These are phyloP conservation scores for Colletotrichum spinosum DNA, from an alignment of 2,329 filamentous ascomycete genomes.

Conservation along the genomic window DNA sequence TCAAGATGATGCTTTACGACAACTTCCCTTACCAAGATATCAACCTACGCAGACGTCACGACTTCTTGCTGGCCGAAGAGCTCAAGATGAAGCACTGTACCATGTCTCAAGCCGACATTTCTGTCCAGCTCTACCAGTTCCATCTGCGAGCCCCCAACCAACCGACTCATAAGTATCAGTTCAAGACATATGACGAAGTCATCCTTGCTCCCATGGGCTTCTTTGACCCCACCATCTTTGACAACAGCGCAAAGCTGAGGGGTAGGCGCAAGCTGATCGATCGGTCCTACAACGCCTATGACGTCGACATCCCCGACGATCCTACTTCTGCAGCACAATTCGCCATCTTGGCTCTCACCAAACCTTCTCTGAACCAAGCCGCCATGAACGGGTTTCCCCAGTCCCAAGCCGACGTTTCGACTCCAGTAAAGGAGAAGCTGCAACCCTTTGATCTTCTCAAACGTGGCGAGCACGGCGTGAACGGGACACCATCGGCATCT, in stretches of 20 bases:
- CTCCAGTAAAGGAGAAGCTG: constrained; percentile 71
- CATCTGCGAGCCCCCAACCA: constrained; percentile 89
- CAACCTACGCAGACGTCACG: constrained; percentile 89
- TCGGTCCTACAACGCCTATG: constrained; percentile 93
- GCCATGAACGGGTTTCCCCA: constrained; percentile 56
- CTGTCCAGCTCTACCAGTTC: constrained; percentile 89
- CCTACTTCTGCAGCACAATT: constrained; percentile 87
- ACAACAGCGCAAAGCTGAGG: constrained; percentile 81
- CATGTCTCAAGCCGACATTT: constrained; percentile 89
- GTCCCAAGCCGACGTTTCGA: constrained; percentile 63
- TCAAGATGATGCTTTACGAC: constrained; percentile 98
- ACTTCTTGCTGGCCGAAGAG: constrained; percentile 94
- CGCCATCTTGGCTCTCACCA: constrained; percentile 69
- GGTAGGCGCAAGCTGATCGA: constrained; percentile 85
- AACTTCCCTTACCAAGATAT: constrained; percentile 96
- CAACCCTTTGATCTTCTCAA: constrained; percentile 78
- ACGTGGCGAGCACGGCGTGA: constrained; percentile 74
- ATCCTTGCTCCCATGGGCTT: constrained; percentile 96
- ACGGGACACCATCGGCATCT: constrained; percentile 85
- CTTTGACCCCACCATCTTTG: constrained; percentile 89
- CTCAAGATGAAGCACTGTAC: constrained; percentile 94
- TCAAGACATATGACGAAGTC: constrained; percentile 97
- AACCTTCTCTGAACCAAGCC: constrained; percentile 65
- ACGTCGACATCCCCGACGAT: constrained; percentile 87
- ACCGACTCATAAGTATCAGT: constrained; percentile 91